Base-by-base conservation (phyloP, 1,139 yeast species). In the Hyphopichia wangnamkhiaoensis region DNA sequence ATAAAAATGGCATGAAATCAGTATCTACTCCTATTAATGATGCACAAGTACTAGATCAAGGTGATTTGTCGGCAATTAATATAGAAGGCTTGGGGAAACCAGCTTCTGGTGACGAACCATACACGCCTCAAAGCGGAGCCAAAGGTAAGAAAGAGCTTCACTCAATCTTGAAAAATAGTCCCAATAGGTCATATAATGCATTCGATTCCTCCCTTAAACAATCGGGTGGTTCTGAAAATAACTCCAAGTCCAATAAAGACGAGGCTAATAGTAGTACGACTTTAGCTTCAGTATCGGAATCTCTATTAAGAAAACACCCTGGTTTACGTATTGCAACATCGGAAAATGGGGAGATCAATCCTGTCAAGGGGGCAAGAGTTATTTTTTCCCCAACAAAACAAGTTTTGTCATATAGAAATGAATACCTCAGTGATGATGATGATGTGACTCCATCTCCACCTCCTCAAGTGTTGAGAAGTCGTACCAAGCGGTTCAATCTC, bases 361-460 rank as follows among this genome's bases (percentile, higher is more conserved):
- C 76, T 0, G 64, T 69, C 3, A 70, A 67, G 44, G 68, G 65
- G 12, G 71, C 77, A 1, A 63, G 65, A 36, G 71, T 74, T 14
- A 53, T 69, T 19, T 71, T 77, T 47, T 74, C 79, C 19, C 76
- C 76, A 23, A 52, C 60, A 5, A 48, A 61, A 45, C 59, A 63
- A 50, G 49, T 58, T 20, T 44, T 54, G 2, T 44, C 48, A 19
- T 54, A 39, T 35, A 51, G 45, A 34, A 51, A 48, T 32, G 62
- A 50, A 36, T 50, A 52, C 17, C 44, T 51, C 1, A 45, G 54
- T 3, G 54, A 47, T n/a, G 48, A 50, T 24, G 4, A 5, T 20
- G 19, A 27, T 23, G 27, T 29, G 9, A 33, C 29, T 10, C 25
- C 29, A 9, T n/a, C 21, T 5, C 29, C 35, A 13, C 16, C 20